Evolutionary conservation across 2,329 filamentous ascomycete genomes (phyloP).

Genomic region (Xylariaceae sp.): DNA sequence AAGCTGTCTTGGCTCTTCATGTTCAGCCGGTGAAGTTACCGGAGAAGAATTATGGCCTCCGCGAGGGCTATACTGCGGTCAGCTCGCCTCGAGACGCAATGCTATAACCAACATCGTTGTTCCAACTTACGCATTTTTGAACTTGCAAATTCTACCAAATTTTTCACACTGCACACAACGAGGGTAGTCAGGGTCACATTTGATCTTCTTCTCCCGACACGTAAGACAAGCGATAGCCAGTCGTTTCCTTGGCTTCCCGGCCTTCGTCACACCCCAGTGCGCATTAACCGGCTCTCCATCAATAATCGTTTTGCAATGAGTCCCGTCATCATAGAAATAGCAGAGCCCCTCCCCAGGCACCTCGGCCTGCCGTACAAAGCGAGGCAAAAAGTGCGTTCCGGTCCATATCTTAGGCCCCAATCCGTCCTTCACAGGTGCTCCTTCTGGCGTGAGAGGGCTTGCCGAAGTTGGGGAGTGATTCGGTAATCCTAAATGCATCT

Average conservation of each 20-base stretch:
- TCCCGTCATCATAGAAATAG: slow-evolving; percentile 85
- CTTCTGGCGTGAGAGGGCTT: slow-evolving; percentile 44
- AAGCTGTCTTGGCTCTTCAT: slow-evolving; percentile 48
- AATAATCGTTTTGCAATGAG: slow-evolving; percentile 79
- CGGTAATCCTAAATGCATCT: slow-evolving; percentile 27
- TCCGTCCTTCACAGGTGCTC: slow-evolving; percentile 57
- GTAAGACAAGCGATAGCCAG: slow-evolving; percentile 83
- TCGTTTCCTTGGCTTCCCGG: slow-evolving; percentile 88
- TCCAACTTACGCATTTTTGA: slow-evolving; percentile 77
- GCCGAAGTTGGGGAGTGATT: slow-evolving; percentile 36
- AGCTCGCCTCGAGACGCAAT: slow-evolving; percentile 8
- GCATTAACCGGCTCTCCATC: slow-evolving; percentile 87
- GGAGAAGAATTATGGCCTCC: slow-evolving; percentile 62
- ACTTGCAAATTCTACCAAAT: slow-evolving; percentile 82
- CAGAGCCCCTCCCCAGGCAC: slow-evolving; percentile 79
- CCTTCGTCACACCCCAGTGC: slow-evolving; percentile 92
- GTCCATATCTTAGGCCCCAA: slow-evolving; percentile 72
- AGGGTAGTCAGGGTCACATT: slow-evolving; percentile 86
- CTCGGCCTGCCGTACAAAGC: slow-evolving; percentile 65
- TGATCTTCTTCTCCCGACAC: slow-evolving; percentile 96
- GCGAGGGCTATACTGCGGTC: slow-evolving; percentile 49
- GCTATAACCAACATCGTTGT: not conserved
- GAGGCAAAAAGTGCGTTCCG: slow-evolving; percentile 67
- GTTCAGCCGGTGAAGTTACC: slow-evolving; percentile 54
- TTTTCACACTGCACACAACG: slow-evolving; percentile 93